Conservation (phyloP, 2,329 filamentous ascomycete species). For the Penicillium sp. region DNA sequence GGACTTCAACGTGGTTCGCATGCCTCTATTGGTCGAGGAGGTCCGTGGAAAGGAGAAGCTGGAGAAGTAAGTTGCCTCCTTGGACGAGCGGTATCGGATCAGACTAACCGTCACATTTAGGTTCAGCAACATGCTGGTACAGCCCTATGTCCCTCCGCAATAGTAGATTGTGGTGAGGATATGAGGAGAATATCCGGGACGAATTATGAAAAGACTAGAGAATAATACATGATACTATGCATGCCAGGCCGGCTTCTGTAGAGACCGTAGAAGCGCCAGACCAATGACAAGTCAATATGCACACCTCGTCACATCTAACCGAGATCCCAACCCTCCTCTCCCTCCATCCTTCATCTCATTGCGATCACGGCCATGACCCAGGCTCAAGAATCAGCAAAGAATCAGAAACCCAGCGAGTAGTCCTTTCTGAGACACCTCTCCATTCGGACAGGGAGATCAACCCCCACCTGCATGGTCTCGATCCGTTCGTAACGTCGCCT, state of each 20-base stretch:
- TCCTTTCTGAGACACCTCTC: neutral
- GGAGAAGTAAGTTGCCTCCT: slow-evolving; percentile 63
- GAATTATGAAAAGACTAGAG: slow-evolving; percentile 41
- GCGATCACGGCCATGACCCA: neutral
- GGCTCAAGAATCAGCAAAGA: neutral
- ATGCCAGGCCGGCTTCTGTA: neutral
- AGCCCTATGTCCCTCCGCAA: slow-evolving; percentile 48
- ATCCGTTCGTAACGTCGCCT: neutral
- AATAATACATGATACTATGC: slow-evolving; percentile 30
- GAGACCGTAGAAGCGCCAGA: neutral
- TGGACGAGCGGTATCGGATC: neutral
- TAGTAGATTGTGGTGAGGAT: slow-evolving; percentile 24
- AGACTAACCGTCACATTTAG: slow-evolving; percentile 28
- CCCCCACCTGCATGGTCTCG: neutral
- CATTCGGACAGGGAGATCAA: neutral
- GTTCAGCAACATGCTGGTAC: slow-evolving; percentile 51
- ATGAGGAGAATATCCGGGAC: slow-evolving; percentile 23
- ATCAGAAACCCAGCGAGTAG: neutral
- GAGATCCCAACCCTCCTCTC: neutral
- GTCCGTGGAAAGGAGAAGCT: slow-evolving; percentile 92
- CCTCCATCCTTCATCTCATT: neutral
- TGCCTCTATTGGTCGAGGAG: slow-evolving; percentile 94
- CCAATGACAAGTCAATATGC: slow-evolving; percentile 1
- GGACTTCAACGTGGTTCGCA: slow-evolving; percentile 98
- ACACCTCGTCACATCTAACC: slow-evolving; percentile 8